phyloP scores from a whole-genome alignment of 2,329 filamentous ascomycete species.

The Calonectria hongkongensis region DNA sequence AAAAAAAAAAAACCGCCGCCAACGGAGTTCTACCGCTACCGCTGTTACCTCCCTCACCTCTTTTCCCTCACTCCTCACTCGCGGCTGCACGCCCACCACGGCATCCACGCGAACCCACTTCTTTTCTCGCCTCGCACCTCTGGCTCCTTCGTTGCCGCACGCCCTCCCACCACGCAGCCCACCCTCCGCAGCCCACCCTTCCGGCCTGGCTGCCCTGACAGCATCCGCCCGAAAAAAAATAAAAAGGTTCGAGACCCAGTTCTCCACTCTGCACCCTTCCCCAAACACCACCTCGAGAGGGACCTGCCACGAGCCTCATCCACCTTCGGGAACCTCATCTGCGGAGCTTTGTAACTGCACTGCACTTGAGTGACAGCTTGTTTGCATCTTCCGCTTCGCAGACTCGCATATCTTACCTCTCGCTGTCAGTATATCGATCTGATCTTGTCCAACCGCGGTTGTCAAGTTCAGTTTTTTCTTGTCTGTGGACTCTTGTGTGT shows the following conservation, averaged over 20 bases:
- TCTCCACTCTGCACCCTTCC: constrained; percentile 69
- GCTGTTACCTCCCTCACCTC: constrained; percentile 43
- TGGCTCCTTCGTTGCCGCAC: constrained; percentile 42
- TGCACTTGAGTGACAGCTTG: constrained; percentile 48
- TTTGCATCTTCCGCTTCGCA: constrained; percentile 44
- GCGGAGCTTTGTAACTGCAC: constrained; percentile 55
- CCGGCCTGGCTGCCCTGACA: constrained; percentile 55
- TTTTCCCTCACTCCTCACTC: constrained; percentile 39
- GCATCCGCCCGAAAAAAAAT: constrained; percentile 59
- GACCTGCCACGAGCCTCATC: constrained; percentile 64
- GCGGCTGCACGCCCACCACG: constrained; percentile 45
- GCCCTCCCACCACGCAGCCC: constrained; percentile 49
- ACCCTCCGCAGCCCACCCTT: constrained; percentile 55
- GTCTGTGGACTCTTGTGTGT: constrained; percentile 47
- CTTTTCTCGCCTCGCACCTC: constrained; percentile 51
- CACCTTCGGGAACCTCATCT: constrained; percentile 60
- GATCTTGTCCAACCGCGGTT: constrained; percentile 48
- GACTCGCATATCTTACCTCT: constrained; percentile 41
- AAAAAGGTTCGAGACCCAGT: constrained; percentile 66
- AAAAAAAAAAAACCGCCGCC: constrained; percentile 38
- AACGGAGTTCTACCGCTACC: constrained; percentile 37
- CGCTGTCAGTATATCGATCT: constrained; percentile 52
- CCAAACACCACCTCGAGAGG: constrained; percentile 66
- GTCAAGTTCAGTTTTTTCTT: constrained; percentile 47
- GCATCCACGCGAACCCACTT: constrained; percentile 49